A percentile compares a stretch with the other conserved stretches of the same genome.
These are phyloP conservation scores for Closterium sp. DNA, from an alignment of 139 green algal species.

Conservation along the genomic window DNA sequence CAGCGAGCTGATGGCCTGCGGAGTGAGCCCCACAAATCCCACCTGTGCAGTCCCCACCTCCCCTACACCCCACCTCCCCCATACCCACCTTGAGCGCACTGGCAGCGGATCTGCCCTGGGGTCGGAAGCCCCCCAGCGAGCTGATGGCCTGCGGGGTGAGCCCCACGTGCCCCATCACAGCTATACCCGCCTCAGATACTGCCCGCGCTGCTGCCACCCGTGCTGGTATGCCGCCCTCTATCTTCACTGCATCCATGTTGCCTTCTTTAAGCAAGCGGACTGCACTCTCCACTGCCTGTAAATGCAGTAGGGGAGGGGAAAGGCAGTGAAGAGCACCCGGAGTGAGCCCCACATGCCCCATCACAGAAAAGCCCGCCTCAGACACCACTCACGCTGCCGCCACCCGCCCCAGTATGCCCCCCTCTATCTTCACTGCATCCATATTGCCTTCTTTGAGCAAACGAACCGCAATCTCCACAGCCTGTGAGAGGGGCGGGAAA, in stretches of 20 bases:
- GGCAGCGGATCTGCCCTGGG: conserved; percentile 73
- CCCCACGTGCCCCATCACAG: conserved; percentile 97
- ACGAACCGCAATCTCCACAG: conserved; percentile 73
- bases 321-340: no score
- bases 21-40: conserved; percentile 54
- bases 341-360: conserved; percentile 95
- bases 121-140: conserved; percentile 87
- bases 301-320: no score
- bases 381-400: conserved; percentile 75
- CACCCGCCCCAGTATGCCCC: conserved; percentile 66
- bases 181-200: conserved; percentile 87
- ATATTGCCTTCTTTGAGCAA: conserved; percentile 95
- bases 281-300: conserved; percentile 73
- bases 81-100: conserved; percentile 68
- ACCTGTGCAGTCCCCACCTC: neutral
- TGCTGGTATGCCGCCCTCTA: conserved; percentile 78
- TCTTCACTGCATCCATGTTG: conserved; percentile 93
- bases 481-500: no score
- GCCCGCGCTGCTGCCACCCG: conserved; percentile 70
- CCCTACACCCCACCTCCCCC: no score
- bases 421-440: conserved; percentile 97
- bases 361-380: conserved; percentile 89
- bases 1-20: conserved; percentile 78
- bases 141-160: conserved; percentile 88
- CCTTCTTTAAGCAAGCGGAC: conserved; percentile 94